Evolutionary conservation across 345 rosid genomes (phyloP), one percentile per base, ranked within the genome.

Genomic region (Salix exigua): DNA sequence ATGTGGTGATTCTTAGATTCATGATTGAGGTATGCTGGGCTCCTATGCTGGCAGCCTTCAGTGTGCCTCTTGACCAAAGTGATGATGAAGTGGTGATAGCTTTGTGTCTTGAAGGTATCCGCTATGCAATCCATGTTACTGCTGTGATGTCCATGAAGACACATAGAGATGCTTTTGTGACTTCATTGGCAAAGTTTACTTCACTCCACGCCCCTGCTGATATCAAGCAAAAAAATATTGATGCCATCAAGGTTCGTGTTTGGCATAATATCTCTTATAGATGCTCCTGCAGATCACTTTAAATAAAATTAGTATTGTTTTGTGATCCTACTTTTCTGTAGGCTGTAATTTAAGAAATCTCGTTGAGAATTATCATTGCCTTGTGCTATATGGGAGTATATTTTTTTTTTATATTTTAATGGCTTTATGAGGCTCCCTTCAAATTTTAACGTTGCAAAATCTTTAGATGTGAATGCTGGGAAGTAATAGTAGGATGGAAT

Each of bases 1-100:
- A 96, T 90, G 97, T 90, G 68, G 96, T 91, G 79, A 89, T 94
- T 80, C 94, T 96, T 77, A 86, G 98, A 82, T 96, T 96, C 88
- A 96, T 96, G 99, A 85, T 94, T 77, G 99, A 96, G 87, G 99
- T 86, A 64, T 96, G 99, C 85, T 96, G 99, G 99, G 99, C 99
- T 82, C 98, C 98, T 60, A 94, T 96, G 99, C 79, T 96, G 90
- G 99, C 99, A 76, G 99, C 99, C 81, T 96, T 96, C 88, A 96
- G 99, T 76, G 98, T 96, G 75, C 99, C 98, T 65, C 96, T 96
- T 64, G 99, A 96, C 82, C 98, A 90, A 87, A 96, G 98, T 84
- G 99, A 91, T 69, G 97, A 94, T 83, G 93, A 92, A 81, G 91
- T 91, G 37, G 84, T 94, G 78, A 86, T 95, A 87, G 81, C 90